Conservation (phyloP, 371 early-diverging fungal genomes). For the Mucor racemosus region DNA sequence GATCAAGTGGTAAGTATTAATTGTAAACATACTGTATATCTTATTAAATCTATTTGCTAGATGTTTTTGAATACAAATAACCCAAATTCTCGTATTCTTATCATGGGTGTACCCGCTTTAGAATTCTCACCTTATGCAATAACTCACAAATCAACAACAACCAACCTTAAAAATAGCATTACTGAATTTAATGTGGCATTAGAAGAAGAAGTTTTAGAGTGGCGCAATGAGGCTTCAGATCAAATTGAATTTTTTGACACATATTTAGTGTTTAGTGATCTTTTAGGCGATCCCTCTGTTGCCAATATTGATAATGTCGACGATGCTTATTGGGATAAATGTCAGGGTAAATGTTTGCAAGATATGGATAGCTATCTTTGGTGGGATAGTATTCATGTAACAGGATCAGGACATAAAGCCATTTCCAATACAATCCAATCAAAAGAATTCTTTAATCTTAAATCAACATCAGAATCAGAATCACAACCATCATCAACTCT, state of each 20-base stretch:
- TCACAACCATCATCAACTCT: not conserved
- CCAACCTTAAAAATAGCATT: slow-evolving; percentile 32
- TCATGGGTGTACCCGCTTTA: slow-evolving; percentile 46
- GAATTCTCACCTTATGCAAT: slow-evolving; percentile 45
- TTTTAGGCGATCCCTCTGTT: slow-evolving; percentile 39
- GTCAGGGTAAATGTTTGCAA: slow-evolving; percentile 44
- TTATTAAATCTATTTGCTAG: slow-evolving; percentile 14
- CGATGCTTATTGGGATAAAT: slow-evolving; percentile 51
- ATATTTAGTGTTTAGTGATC: slow-evolving; percentile 36
- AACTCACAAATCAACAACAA: slow-evolving; percentile 11
- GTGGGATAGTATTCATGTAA: slow-evolving; percentile 50
- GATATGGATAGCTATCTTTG: slow-evolving; percentile 43
- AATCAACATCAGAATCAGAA: not conserved
- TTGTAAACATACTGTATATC: not conserved
- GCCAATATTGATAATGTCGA: slow-evolving; percentile 43
- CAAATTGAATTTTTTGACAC: slow-evolving; percentile 34
- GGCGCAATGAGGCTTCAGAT: slow-evolving; percentile 17
- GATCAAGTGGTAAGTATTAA: slow-evolving; percentile 35
- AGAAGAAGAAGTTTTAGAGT: slow-evolving; percentile 39
- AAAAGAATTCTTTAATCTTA: slow-evolving; percentile 19
- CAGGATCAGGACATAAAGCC: slow-evolving; percentile 44
- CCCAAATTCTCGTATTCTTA: slow-evolving; percentile 28
- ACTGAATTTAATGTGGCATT: slow-evolving; percentile 40
- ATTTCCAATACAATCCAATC: slow-evolving; percentile 28
- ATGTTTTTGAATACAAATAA: slow-evolving; percentile 22